A percentile compares a stretch with the other conserved stretches of the same genome.
phyloP scores from a whole-genome alignment of 495 filamentous ascomycete species.

The Cryomyces antarcticus region DNA sequence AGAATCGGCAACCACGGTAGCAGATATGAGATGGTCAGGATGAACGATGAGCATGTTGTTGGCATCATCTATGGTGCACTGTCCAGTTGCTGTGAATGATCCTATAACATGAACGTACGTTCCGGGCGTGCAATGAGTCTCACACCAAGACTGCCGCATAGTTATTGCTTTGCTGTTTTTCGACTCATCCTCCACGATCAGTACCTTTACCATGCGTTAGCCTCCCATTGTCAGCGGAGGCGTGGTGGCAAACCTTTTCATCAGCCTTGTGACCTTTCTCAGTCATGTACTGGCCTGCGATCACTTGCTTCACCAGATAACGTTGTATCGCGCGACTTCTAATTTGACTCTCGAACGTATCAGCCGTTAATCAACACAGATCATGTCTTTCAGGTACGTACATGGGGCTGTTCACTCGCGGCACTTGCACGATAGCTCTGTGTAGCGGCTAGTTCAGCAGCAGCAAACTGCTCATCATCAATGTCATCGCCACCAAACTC shows the following conservation, averaged over 20 bases:
- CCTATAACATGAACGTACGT: constrained; percentile 74
- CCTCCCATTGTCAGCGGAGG: background rate
- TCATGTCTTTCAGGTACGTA: constrained; percentile 2
- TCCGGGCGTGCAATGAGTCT: constrained; percentile 50
- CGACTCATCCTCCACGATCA: constrained; percentile 53
- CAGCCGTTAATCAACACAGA: constrained; percentile 15
- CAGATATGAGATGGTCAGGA: constrained; percentile 86
- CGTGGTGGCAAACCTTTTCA: constrained; percentile 42
- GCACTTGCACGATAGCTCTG: constrained; percentile 18
- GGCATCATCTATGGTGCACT: constrained; percentile 54
- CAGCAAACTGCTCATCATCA: constrained; percentile 39
- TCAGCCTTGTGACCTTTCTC: constrained; percentile 34
- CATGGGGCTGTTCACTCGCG: constrained; percentile 22
- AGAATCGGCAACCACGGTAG: constrained; percentile 83
- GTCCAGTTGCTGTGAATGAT: constrained; percentile 42
- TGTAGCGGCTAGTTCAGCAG: constrained; percentile 30
- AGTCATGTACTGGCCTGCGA: constrained; percentile 42
- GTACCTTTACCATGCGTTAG: constrained; percentile 29
- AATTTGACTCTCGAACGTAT: constrained; percentile 22
- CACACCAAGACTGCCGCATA: constrained; percentile 69
- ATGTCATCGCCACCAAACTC: constrained; percentile 30
- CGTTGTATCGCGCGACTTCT: constrained; percentile 57
- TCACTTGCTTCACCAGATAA: constrained; percentile 54
- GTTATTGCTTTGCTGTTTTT: constrained; percentile 44
- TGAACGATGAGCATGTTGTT: constrained; percentile 80